Evolutionary conservation across 164 flowering plant species (phyloP), one percentile per base, ranked within the genome.

Genomic region (Chimonanthus praecox): DNA sequence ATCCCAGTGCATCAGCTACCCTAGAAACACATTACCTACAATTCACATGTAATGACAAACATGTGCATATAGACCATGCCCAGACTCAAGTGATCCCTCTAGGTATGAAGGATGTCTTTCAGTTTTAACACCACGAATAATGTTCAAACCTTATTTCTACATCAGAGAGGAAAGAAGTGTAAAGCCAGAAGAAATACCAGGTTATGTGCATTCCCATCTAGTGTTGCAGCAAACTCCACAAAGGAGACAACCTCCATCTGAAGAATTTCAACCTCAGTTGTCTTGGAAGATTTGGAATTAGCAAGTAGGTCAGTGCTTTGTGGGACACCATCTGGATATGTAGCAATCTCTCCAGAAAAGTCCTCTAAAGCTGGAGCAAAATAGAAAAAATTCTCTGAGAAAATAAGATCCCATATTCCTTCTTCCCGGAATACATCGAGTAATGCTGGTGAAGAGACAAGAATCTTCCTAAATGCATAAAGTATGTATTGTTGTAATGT

Each of bases 361-460:
- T 82, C 90, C 67, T 86, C 85, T 51, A 77, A 79, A 80, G 86
- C 76, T 50, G 85, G 83, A 51, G 84, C 87, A 85, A 87, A 94
- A 78, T 88, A 92, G 85, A 92, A 94, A 78, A 94, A 88, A 67
- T 85, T 85, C 79, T 90, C 98, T 11, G 99, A 93, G 80, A 94
- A 93, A 62, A 94, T 76, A 71, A 95, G 90, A 64, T 90, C 97
- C 98, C 98, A 95, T 43, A 92, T 79, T 18, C 98, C 94, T 78
- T 90, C 95, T 74, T 85, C 87, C 72, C 97, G 87, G 69, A 89
- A 89, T 60, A 85, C 82, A 80, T 89, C 90, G 47, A 95, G 84
- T 16, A 84, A 83, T 47, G 63, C 62, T 33, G 98, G 92, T 58
- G 86, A 82, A 18, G 87, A 84, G 78, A 79, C 77, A 71, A 95